phyloP scores from a whole-genome alignment of 129 eudicot genomes.

The Mikania micrantha region DNA sequence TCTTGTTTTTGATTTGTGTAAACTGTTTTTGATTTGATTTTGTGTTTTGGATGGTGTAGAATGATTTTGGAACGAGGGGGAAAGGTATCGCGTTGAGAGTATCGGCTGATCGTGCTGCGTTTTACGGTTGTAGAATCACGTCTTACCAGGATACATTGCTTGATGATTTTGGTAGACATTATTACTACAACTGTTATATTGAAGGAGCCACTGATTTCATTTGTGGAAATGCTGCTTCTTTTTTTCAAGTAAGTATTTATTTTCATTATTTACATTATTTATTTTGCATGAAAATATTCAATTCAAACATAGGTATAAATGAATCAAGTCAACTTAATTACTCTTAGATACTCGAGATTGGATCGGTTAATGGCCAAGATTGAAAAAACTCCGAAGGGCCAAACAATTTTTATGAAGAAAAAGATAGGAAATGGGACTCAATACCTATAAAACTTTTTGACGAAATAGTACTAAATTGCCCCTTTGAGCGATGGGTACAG shows the following conservation, averaged over 20 bases:
- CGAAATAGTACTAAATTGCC: too few species aligned
- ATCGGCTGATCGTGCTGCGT: constrained; percentile 70
- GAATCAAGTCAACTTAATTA: too few species aligned
- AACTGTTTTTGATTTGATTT: neutral
- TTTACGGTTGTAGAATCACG: constrained; percentile 54
- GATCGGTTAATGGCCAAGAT: too few species aligned
- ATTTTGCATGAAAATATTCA: too few species aligned
- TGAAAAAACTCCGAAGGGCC: too few species aligned
- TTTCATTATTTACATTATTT: neutral
- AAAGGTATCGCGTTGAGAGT: constrained; percentile 70
- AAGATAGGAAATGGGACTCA: too few species aligned
- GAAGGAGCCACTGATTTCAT: constrained; percentile 86
- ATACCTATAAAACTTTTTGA: too few species aligned
- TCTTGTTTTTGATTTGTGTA: neutral
- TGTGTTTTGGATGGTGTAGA: constrained; percentile 28
- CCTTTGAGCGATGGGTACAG: too few species aligned
- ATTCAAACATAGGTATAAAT: too few species aligned
- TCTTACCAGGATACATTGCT: constrained; percentile 80
- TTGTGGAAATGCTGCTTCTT: constrained; percentile 78
- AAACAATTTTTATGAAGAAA: too few species aligned
- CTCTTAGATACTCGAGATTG: too few species aligned
- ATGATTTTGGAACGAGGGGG: constrained; percentile 44
- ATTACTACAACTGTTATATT: constrained; percentile 62
- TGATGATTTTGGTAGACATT: constrained; percentile 79
- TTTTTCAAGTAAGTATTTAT: constrained; percentile 52